Evolutionary conservation across 1,139 yeast species (phyloP).

Genomic region (Lodderomyces beijingensis): DNA sequence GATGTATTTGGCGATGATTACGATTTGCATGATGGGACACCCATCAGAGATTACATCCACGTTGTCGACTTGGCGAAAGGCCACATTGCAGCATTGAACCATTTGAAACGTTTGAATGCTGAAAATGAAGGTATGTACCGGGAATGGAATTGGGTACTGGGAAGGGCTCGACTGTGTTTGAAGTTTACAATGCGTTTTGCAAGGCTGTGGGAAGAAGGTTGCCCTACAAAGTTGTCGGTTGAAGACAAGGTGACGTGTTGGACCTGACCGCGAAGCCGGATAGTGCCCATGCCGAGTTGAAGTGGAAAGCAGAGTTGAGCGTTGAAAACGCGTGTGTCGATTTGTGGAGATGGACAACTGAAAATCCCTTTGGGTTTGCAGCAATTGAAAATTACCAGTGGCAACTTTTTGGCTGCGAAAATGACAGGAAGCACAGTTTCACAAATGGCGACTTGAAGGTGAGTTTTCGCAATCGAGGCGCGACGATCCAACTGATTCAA

Average conservation of each 20-base stretch:
- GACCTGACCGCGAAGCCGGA: conserved; percentile 69
- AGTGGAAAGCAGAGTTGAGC: conserved; percentile 57
- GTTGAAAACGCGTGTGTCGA: conserved; percentile 67
- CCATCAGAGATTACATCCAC: conserved; percentile 78
- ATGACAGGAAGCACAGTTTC: conserved; percentile 40
- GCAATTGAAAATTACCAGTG: conserved; percentile 33
- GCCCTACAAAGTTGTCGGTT: conserved; percentile 60
- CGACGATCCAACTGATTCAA: conserved; percentile 40
- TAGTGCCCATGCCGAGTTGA: conserved; percentile 62
- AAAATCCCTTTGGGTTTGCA: conserved; percentile 63
- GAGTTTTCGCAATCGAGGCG: conserved; percentile 49
- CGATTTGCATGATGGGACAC: conserved; percentile 71
- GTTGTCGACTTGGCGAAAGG: conserved; percentile 82
- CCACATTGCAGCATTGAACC: conserved; percentile 66
- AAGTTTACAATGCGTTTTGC: conserved; percentile 64
- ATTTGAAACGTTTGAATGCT: conserved; percentile 40
- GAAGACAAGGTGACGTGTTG: conserved; percentile 79
- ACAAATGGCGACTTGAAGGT: conserved; percentile 35
- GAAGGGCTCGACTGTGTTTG: conserved; percentile 71
- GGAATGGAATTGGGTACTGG: conserved; percentile 88
- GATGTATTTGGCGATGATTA: conserved; percentile 67
- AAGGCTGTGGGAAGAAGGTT: conserved; percentile 64
- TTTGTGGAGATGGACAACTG: conserved; percentile 74
- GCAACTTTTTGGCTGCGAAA: conserved; percentile 23
- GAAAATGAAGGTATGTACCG: conserved; percentile 51